Evolutionary conservation across 2,329 filamentous ascomycete species (phyloP).

Genomic region (Neofusicoccum umdonicola): DNA sequence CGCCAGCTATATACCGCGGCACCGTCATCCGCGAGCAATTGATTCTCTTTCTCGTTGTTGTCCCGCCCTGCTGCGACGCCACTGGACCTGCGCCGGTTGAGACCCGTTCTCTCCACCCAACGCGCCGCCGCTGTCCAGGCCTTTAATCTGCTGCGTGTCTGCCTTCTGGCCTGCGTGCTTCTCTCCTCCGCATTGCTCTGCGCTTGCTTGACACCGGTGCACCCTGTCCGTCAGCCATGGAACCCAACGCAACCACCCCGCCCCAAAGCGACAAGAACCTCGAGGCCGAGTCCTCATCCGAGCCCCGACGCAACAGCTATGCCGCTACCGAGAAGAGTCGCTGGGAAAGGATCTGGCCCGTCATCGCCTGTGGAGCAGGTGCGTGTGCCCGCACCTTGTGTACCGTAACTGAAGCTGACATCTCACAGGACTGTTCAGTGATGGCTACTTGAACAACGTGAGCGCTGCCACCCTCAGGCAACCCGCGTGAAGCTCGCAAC

Average conservation of each 20-base stretch:
- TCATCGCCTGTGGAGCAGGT: conserved; percentile 71
- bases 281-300: background rate
- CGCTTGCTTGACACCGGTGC: background rate
- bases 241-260: background rate
- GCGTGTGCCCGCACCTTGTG: background rate
- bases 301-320: conserved; percentile 7
- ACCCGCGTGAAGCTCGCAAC: background rate
- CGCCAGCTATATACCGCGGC: background rate
- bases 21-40: background rate
- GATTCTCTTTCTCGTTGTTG: background rate
- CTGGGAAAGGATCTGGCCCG: conserved; percentile 61
- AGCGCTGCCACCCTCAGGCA: conserved; percentile 20
- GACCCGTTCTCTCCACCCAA: background rate
- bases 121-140: background rate
- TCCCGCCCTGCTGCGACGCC: background rate
- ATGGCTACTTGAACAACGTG: conserved; percentile 88
- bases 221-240: background rate
- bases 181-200: background rate
- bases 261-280: conserved; percentile 3
- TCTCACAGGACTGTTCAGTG: conserved; percentile 81
- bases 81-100: background rate
- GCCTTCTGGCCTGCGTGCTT: background rate
- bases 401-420: background rate
- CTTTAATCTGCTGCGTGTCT: background rate
- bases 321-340: conserved; percentile 31